Conservation (phyloP, 441 rosid species). For the Aleurites moluccanus region DNA sequence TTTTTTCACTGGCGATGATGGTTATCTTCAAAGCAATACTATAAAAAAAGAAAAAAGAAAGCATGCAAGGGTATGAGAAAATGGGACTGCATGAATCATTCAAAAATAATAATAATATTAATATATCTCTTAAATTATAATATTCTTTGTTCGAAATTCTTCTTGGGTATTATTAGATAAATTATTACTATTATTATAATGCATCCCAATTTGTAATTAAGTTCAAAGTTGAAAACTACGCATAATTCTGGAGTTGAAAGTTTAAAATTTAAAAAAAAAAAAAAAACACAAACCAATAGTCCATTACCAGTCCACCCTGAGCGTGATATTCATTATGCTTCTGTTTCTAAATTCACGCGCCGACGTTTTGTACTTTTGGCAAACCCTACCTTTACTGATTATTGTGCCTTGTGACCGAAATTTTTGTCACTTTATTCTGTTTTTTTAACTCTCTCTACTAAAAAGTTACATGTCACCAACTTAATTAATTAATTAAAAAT, state of each 20-base stretch:
- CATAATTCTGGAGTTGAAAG: background rate
- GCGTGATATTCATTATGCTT: background rate
- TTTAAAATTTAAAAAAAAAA: background rate
- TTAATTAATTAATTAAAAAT: no score
- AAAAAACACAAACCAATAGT: background rate
- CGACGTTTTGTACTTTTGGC: constrained; percentile 8
- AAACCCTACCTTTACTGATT: background rate
- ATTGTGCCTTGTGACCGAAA: constrained; percentile 9
- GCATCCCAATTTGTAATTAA: no score
- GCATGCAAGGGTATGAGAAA: no score
- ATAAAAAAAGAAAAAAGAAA: no score
- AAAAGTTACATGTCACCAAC: no score
- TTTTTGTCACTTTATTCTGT: background rate
- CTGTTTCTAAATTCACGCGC: constrained; percentile 7
- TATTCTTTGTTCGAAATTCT: background rate
- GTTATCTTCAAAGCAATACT: no score
- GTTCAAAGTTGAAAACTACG: background rate
- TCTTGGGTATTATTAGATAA: no score
- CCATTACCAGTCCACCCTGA: background rate
- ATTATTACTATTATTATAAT: no score
- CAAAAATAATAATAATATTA: no score
- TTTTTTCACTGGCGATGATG: no score
- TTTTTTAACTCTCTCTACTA: no score
- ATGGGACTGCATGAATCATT: no score
- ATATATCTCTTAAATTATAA: background rate